phyloP scores from a whole-genome alignment of 1,284 basidiomycete species.

The Athelia sp. region DNA sequence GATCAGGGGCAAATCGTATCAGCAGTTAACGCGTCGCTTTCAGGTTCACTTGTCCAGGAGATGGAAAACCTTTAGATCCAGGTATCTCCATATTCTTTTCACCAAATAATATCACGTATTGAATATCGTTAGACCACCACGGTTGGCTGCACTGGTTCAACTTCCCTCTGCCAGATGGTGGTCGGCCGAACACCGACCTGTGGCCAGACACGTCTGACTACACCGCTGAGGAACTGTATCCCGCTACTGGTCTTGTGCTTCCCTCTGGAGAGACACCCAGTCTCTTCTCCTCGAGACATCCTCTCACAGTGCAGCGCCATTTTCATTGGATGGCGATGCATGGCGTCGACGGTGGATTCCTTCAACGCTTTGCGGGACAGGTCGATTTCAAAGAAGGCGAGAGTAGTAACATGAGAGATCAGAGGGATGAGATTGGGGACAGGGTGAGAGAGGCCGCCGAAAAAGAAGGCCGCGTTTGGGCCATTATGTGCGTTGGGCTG shows the following conservation, averaged over 20 bases:
- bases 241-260: conserved; percentile 58
- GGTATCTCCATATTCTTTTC: conserved; percentile 27
- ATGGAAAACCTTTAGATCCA: conserved; percentile 58
- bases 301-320: conserved; percentile 66
- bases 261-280: conserved; percentile 51
- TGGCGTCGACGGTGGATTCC: conserved; percentile 70
- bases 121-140: conserved; percentile 47
- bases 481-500: conserved; percentile 60
- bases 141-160: conserved; percentile 83
- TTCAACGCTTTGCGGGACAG: conserved; percentile 68
- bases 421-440: conserved; percentile 70
- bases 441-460: conserved; percentile 69
- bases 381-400: conserved; percentile 48
- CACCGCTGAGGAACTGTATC: conserved; percentile 62
- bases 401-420: conserved; percentile 45
- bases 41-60: conserved; percentile 69
- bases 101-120: neutral
- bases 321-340: conserved; percentile 81
- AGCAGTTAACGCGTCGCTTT: neutral
- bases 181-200: conserved; percentile 62
- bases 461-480: conserved; percentile 68
- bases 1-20: neutral
- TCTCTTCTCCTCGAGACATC: conserved; percentile 72
- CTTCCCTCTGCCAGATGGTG: conserved; percentile 57
- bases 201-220: conserved; percentile 75